A percentile compares a stretch with the other conserved stretches of the same genome.
Evolutionary conservation across 345 rosid genomes (phyloP).

Genomic region (Capsella bursapastoris): DNA sequence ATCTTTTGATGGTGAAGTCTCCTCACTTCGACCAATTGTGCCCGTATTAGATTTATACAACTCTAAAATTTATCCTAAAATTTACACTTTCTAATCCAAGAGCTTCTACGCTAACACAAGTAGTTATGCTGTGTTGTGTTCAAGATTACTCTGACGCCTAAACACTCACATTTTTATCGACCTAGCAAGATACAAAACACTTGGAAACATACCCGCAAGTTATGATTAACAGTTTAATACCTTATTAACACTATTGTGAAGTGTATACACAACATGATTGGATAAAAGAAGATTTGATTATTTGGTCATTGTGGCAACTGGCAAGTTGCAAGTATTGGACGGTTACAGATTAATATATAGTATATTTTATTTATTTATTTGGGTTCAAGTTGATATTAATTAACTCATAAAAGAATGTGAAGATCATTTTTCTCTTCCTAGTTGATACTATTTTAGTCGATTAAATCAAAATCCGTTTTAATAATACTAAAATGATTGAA

Average conservation of each 20-base stretch:
- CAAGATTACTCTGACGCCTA: not conserved
- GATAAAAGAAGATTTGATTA: constrained; percentile 7
- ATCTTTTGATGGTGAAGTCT: constrained; percentile 32
- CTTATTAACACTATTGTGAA: not conserved
- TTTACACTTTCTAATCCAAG: not conserved
- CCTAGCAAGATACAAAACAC: too few species aligned
- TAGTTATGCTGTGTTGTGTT: not conserved
- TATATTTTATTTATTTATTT: constrained; percentile 27
- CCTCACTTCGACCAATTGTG: not conserved
- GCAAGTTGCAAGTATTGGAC: constrained; percentile 37
- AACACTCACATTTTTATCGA: not conserved
- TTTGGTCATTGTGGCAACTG: constrained; percentile 35
- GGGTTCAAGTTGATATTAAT: constrained; percentile 29
- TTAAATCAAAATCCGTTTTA: constrained; percentile 21
- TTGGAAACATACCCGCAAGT: not conserved
- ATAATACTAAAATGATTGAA: constrained; percentile 11
- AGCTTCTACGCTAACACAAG: not conserved
- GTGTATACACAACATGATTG: constrained; percentile 23
- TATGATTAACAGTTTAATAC: not conserved
- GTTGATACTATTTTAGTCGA: constrained; percentile 31
- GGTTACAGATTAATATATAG: constrained; percentile 23
- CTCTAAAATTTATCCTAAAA: not conserved
- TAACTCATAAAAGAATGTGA: not conserved
- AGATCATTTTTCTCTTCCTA: not conserved
- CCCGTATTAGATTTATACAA: not conserved